phyloP scores from a whole-genome alignment of 805 yeast genomes.

The Candida khao-thaluensis region DNA sequence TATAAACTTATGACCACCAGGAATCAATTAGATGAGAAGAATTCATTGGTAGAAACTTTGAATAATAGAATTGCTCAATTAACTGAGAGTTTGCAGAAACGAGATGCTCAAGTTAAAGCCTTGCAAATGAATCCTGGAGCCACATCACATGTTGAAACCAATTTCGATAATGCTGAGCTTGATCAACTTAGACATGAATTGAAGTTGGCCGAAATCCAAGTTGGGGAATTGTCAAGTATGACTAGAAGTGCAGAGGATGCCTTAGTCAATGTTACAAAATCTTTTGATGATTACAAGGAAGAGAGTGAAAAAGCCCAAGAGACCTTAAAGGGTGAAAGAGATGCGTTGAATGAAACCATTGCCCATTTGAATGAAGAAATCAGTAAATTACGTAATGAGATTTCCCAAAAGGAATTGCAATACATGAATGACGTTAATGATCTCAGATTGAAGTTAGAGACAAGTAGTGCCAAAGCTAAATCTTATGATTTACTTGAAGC shows the following conservation, averaged over 20 bases:
- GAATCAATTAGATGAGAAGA: constrained; percentile 43
- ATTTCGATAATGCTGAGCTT: constrained; percentile 10
- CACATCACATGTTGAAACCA: constrained; percentile 14
- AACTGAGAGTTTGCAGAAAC: constrained; percentile 23
- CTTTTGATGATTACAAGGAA: constrained; percentile 45
- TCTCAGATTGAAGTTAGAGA: constrained; percentile 24
- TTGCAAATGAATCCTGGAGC: constrained; percentile 16
- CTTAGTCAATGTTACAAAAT: constrained; percentile 49
- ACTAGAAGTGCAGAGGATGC: constrained; percentile 69
- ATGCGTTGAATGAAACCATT: constrained; percentile 21
- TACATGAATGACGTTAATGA: constrained; percentile 26
- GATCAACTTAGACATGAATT: constrained; percentile 39
- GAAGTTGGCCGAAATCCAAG: constrained; percentile 54
- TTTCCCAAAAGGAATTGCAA: constrained; percentile 20
- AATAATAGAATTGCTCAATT: constrained; percentile 31
- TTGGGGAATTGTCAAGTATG: constrained; percentile 60
- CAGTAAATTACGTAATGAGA: constrained; percentile 21
- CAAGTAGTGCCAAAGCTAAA: constrained; percentile 27
- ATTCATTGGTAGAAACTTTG: constrained; percentile 37
- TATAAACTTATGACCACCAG: constrained; percentile 43
- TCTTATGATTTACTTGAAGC: constrained; percentile 33
- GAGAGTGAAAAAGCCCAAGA: constrained; percentile 24
- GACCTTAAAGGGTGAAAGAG: constrained; percentile 24
- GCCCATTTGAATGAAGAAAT: constrained; percentile 21
- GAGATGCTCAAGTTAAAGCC: constrained; percentile 16